Conservation (phyloP, 805 yeast species). For the Wickerhamiella azymoides region DNA sequence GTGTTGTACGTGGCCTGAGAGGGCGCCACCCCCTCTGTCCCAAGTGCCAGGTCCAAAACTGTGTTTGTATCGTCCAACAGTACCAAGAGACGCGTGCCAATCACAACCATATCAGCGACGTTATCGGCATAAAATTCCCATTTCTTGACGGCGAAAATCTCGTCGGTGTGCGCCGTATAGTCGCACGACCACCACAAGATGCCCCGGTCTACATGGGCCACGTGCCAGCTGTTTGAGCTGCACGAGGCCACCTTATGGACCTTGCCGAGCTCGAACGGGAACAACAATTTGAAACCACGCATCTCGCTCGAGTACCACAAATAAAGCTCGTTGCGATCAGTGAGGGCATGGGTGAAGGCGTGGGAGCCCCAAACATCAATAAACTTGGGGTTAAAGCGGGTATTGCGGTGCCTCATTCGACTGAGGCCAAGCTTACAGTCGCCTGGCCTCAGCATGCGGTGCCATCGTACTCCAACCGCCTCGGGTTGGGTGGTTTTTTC, state of each 20-base stretch:
- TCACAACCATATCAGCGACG: conserved; percentile 1
- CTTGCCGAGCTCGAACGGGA: background rate
- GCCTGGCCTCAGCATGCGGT: conserved; percentile 1
- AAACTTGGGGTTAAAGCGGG: conserved; percentile 4
- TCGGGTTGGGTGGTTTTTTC: background rate
- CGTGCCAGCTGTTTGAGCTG: conserved; percentile 7
- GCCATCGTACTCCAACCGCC: conserved; percentile 2
- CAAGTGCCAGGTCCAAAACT: conserved; percentile 1
- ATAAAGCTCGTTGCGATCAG: conserved; percentile 2
- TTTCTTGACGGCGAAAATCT: background rate
- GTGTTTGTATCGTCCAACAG: background rate
- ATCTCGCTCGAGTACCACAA: conserved; percentile 7
- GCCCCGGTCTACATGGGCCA: background rate
- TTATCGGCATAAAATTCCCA: conserved; percentile 1
- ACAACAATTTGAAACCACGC: conserved; percentile 2
- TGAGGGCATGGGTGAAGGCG: conserved; percentile 2
- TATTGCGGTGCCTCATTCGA: conserved; percentile 2
- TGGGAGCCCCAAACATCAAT: conserved; percentile 6
- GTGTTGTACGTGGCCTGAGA: background rate
- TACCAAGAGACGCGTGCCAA: background rate
- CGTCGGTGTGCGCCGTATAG: background rate
- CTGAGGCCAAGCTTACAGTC: background rate
- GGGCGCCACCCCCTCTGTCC: background rate
- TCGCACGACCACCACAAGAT: conserved; percentile 8
- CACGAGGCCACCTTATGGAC: conserved; percentile 3